Conservation (phyloP, 495 filamentous ascomycete species). For the Podospora bellae-mahoneyi region DNA sequence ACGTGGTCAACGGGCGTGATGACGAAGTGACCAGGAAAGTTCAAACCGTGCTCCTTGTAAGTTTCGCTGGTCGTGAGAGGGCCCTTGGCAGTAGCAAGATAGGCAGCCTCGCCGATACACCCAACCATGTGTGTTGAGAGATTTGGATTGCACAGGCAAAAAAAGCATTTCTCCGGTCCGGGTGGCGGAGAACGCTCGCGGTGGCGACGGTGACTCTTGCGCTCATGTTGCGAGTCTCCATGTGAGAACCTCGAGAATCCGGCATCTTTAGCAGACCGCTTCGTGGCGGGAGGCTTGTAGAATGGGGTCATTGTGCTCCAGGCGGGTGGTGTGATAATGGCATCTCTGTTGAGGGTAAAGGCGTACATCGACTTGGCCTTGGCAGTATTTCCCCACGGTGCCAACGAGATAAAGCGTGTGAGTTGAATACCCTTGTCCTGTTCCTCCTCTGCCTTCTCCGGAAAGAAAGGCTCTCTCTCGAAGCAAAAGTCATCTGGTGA, state of each 20-base stretch:
- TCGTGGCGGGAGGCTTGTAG: conserved; percentile 38
- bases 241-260: conserved; percentile 66
- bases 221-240: conserved; percentile 52
- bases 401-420: conserved; percentile 87
- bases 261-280: conserved; percentile 57
- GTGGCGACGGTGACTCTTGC: conserved; percentile 55
- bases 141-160: conserved; percentile 83
- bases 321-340: conserved; percentile 53
- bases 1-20: conserved; percentile 81
- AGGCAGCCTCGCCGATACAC: conserved; percentile 77
- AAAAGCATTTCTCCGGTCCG: conserved; percentile 80
- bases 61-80: conserved; percentile 68
- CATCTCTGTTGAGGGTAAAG: conserved; percentile 68
- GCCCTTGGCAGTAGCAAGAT: conserved; percentile 89
- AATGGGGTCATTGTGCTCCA: conserved; percentile 74
- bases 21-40: conserved; percentile 82
- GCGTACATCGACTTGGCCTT: conserved; percentile 90
- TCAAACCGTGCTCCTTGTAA: conserved; percentile 56
- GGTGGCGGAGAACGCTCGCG: conserved; percentile 53
- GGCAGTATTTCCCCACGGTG: conserved; percentile 63
- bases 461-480: conserved; percentile 91
- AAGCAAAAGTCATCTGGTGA: conserved; percentile 64
- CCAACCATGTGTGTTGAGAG: conserved; percentile 83
- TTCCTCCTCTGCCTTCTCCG: conserved; percentile 38
- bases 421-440: conserved; percentile 50